Conservation (phyloP, 1,284 basidiomycete species). For the Trametes hirsuta region DNA sequence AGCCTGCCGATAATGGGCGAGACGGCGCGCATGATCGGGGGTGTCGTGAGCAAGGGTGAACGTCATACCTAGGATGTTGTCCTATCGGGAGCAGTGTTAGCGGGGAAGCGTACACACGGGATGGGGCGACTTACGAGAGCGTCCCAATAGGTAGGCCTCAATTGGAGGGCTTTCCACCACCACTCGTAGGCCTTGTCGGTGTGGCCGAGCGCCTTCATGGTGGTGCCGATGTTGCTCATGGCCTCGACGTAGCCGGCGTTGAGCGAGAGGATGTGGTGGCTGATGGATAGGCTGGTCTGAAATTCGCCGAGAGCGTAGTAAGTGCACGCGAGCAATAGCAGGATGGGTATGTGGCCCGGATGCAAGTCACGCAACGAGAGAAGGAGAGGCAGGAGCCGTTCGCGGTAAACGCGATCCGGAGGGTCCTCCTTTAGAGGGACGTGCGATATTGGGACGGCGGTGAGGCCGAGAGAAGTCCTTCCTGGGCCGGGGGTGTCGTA, state of each 20-base stretch:
- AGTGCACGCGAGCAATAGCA: slow-evolving; percentile 34
- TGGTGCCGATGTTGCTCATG: slow-evolving; percentile 56
- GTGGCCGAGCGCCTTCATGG: slow-evolving; percentile 41
- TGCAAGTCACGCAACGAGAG: slow-evolving; percentile 25
- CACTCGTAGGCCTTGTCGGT: slow-evolving; percentile 31
- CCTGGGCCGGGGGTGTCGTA: slow-evolving; percentile 25
- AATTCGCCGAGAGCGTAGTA: slow-evolving; percentile 31
- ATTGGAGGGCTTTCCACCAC: slow-evolving; percentile 36
- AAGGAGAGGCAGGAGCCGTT: slow-evolving; percentile 32
- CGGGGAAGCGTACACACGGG: background rate
- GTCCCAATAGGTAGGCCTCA: slow-evolving; percentile 33
- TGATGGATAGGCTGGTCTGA: slow-evolving; percentile 25
- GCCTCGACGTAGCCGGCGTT: slow-evolving; percentile 40
- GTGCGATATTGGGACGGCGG: slow-evolving; percentile 23
- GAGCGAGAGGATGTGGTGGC: slow-evolving; percentile 30
- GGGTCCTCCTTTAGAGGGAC: background rate
- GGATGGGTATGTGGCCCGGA: slow-evolving; percentile 28
- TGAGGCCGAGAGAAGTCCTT: slow-evolving; percentile 21
- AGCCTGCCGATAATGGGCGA: slow-evolving; percentile 27
- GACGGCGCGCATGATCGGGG: slow-evolving; percentile 9
- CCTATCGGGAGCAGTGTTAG: slow-evolving; percentile 18
- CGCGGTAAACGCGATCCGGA: slow-evolving; percentile 25
- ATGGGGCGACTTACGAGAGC: slow-evolving; percentile 24
- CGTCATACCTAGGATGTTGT: slow-evolving; percentile 31
- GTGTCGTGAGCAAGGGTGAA: slow-evolving; percentile 26